phyloP scores from a whole-genome alignment of 2,329 filamentous ascomycete species.

The Microdochium bolleyi region DNA sequence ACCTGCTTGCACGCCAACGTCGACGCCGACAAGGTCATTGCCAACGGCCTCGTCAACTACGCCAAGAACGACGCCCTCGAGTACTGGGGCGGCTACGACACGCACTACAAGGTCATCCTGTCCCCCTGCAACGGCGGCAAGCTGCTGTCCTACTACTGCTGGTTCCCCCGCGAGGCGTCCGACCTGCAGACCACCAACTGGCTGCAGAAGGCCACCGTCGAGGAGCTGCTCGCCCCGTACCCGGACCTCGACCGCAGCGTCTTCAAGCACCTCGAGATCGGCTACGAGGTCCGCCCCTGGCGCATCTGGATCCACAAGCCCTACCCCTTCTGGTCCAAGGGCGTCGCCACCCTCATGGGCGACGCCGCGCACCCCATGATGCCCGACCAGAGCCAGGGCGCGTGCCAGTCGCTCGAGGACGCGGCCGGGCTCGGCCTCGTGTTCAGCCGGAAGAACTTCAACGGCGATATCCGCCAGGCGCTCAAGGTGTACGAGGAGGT shows the following conservation, averaged over 20 bases:
- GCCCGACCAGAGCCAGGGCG: constrained; percentile 62
- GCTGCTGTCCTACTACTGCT: constrained; percentile 62
- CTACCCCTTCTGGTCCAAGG: constrained; percentile 3
- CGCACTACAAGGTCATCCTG: constrained; percentile 62
- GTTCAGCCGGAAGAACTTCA: constrained; percentile 32
- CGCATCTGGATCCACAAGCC: constrained; percentile 51
- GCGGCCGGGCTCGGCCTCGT: constrained; percentile 54
- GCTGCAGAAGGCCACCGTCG: constrained; percentile 37
- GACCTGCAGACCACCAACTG: constrained; percentile 56
- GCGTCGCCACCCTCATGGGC: constrained; percentile 44
- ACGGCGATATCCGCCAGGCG: constrained; percentile 36
- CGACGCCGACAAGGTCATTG: constrained; percentile 48
- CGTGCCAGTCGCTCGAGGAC: constrained; percentile 62
- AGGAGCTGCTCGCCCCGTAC: constrained; percentile 53
- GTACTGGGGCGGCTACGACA: constrained; percentile 62
- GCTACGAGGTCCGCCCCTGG: constrained; percentile 57
- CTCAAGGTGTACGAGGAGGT: constrained; percentile 44
- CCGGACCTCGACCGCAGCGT: constrained; percentile 52
- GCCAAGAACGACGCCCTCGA: constrained; percentile 52
- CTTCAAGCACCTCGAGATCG: constrained; percentile 48
- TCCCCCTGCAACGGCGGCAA: constrained; percentile 61
- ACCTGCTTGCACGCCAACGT: constrained; percentile 61
- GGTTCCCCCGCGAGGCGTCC: constrained; percentile 52
- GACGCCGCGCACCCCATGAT: constrained; percentile 65
- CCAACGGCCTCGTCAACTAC: constrained; percentile 55